phyloP scores from a whole-genome alignment of 148 eudicot species.

The Polygonum maritimum region DNA sequence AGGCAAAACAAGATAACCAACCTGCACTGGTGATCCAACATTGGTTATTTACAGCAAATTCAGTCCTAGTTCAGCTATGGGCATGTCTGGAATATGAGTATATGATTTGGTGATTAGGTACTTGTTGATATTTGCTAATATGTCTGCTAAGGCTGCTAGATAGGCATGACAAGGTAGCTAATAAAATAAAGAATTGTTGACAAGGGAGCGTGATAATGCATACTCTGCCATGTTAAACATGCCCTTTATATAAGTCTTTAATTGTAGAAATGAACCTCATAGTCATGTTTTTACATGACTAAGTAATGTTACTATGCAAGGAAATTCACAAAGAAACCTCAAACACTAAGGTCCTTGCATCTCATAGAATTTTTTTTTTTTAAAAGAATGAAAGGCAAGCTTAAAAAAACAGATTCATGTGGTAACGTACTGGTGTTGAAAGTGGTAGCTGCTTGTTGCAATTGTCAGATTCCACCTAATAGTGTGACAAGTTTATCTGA shows the following conservation, averaged over 20 bases:
- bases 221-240: background rate
- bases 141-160: too few relatives aligned
- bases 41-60: background rate
- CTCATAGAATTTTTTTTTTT: background rate
- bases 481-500: too few relatives aligned
- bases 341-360: background rate
- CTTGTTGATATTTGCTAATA: background rate
- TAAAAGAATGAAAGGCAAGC: conserved; percentile 18
- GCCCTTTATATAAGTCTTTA: background rate
- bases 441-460: conserved; percentile 19
- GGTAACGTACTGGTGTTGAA: conserved; percentile 25
- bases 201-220: background rate
- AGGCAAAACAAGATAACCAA: conserved; percentile 39
- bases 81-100: background rate
- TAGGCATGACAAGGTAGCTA: too few relatives aligned
- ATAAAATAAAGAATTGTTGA: too few relatives aligned
- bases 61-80: background rate
- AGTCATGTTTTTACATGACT: background rate
- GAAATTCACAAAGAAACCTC: background rate
- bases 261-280: background rate
- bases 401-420: background rate
- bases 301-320: background rate
- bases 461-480: conserved; percentile 14
- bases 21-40: conserved; percentile 55
- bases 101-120: background rate